These are phyloP conservation scores for Phytophthora ohioensis DNA, from an alignment of 352 stramenopile species.

Conservation along the genomic window DNA sequence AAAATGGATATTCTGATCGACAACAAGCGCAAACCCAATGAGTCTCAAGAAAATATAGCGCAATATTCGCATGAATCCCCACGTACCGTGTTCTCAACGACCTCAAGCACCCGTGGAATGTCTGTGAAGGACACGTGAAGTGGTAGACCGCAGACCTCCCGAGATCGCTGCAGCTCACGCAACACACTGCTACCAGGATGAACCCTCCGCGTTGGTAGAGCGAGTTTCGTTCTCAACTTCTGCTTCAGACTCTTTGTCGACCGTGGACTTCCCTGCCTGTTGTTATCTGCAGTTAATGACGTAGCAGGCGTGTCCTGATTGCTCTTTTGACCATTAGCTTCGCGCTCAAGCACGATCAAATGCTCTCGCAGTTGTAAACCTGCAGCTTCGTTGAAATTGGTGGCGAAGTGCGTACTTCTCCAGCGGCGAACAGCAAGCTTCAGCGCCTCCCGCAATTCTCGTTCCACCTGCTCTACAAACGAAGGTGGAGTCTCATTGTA, in stretches of 20 bases:
- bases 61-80: constrained; percentile 10
- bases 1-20: constrained; percentile 88
- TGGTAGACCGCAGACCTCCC: constrained; percentile 82
- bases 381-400: constrained; percentile 89
- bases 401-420: constrained; percentile 84
- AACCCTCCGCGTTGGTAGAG: constrained; percentile 21
- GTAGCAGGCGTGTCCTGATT: constrained; percentile 1
- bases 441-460: constrained; percentile 80
- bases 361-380: constrained; percentile 79
- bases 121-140: constrained; percentile 92
- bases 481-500: constrained; percentile 68
- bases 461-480: constrained; percentile 78
- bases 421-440: constrained; percentile 91
- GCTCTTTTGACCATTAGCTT: constrained; percentile 22
- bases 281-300: not conserved
- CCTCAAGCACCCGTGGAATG: constrained; percentile 73
- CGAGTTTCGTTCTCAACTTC: constrained; percentile 36
- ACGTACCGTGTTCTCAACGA: constrained; percentile 86
- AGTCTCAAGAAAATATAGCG: constrained; percentile 34
- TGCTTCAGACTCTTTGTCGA: constrained; percentile 33
- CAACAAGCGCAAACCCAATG: constrained; percentile 15
- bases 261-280: constrained; percentile 17
- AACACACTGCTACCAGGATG: constrained; percentile 28
- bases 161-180: constrained; percentile 45
- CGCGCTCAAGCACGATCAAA: constrained; percentile 76